Evolutionary conservation across 441 rosid genomes (phyloP), one percentile per base, ranked within the genome.

Genomic region (Euphorbia celastroides): DNA sequence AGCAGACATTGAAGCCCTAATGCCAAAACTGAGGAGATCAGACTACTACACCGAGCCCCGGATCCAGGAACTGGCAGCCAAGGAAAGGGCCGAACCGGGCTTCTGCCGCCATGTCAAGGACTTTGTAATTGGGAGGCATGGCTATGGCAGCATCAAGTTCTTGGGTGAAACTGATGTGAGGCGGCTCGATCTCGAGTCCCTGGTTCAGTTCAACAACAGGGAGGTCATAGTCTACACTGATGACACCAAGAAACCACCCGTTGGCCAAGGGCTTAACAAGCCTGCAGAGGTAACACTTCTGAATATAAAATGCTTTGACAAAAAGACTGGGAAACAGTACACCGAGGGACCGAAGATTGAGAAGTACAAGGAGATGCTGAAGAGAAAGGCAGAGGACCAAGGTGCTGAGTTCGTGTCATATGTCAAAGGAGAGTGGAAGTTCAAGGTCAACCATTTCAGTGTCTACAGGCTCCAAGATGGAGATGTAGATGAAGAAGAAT

Each of bases 201-300:
- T 90, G 57, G 82, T 95, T 64, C 96, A 92, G 75, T 95, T 92
- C 72, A 86, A 86, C 74, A 87, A 88, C 70, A 67, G 93, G 14
- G 97, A 95, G 79, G 99, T 95, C 75, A 81, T 90, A 38, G 99
- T 95, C 20, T 95, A 95, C 84, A 78, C 85, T 87, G 98, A 95
- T 44, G 98, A 92, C 60, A 82, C 81, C 80, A 80, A 87, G 75
- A 95, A 90, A 73, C 98, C 97, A 5, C 93, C 93, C 1, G 82
- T 90, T 6, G 99, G 99, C 60, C 83, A 95, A 76, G 99, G 98
- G 32, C 86, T 92, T 36, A 95, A 95, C 48, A 95, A 92, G 76
- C 90, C 96, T 9, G 97, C 98, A 0, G 97, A 83, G 75, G 97
- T 95, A 11, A 90, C 93, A 3, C 87, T 95, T 65, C 90, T 95